A percentile compares a stretch with the other conserved stretches of the same genome.
Conservation (phyloP, 768 basidiomycete genomes). For the Dioszegia aurantiaca region DNA sequence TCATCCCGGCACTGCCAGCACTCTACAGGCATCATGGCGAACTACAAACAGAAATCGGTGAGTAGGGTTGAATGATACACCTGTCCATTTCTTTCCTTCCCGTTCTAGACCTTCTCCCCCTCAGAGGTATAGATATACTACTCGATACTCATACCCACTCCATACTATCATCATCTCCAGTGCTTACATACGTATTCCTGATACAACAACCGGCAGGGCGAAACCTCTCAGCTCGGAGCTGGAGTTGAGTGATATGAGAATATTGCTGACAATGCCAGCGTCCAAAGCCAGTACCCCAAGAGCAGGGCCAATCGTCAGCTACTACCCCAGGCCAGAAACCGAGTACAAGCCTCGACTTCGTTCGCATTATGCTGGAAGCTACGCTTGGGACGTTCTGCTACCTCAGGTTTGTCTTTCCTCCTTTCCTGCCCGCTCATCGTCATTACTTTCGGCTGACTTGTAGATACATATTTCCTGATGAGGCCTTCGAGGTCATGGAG, state of each 20-base stretch:
- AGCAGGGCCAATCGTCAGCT: neutral
- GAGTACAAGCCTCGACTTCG: neutral
- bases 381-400: constrained; percentile 5
- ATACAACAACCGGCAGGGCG: too few species aligned
- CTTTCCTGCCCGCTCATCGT: neutral
- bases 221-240: too few species aligned
- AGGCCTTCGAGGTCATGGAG: constrained; percentile 2
- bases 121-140: too few species aligned
- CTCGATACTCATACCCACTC: too few species aligned
- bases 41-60: constrained; percentile 5
- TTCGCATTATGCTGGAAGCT: constrained; percentile 3
- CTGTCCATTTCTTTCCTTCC: neutral
- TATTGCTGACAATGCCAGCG: too few species aligned
- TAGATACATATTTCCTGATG: constrained; percentile 12
- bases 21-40: constrained; percentile 2
- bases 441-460: neutral
- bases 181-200: too few species aligned
- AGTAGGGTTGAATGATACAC: neutral
- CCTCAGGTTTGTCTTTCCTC: constrained; percentile 2
- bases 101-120: neutral
- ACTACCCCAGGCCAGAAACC: neutral
- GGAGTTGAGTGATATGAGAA: too few species aligned
- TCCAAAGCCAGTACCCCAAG: neutral
- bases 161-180: too few species aligned
- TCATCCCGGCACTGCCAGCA: neutral